Evolutionary conservation across 139 green algal genomes (phyloP).

Genomic region (Micractinium sp.): DNA sequence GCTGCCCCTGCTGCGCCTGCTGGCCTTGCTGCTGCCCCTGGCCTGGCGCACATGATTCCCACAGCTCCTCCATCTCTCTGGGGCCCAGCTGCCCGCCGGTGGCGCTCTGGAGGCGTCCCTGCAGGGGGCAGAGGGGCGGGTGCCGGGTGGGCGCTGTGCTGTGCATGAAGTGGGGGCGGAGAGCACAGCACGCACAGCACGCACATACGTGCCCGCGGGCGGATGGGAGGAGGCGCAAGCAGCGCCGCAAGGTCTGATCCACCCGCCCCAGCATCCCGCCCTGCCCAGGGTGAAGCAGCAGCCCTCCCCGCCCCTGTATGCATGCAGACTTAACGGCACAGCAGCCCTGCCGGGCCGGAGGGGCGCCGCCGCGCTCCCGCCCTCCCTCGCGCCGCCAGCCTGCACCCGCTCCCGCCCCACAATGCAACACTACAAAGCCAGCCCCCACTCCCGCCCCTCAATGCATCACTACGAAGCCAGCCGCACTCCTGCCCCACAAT

Average conservation of each 20-base stretch:
- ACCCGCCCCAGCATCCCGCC: too few species aligned
- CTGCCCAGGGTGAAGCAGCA: too few species aligned
- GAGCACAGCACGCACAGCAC: background rate
- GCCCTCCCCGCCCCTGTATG: too few species aligned
- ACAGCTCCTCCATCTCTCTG: background rate
- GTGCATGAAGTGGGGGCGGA: background rate
- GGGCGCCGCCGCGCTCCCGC: too few species aligned
- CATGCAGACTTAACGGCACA: too few species aligned
- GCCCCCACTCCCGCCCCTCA: background rate
- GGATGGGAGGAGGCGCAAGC: background rate
- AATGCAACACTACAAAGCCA: background rate
- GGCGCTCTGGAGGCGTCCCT: constrained; percentile 9
- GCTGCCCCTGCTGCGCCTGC: background rate
- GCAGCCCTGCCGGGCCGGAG: too few species aligned
- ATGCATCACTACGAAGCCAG: too few species aligned
- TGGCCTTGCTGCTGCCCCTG: background rate
- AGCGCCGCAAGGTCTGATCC: too few species aligned
- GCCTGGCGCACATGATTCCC: background rate
- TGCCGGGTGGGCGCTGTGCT: too few species aligned
- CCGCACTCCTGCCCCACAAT: background rate
- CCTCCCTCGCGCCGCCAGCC: too few species aligned
- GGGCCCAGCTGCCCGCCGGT: background rate
- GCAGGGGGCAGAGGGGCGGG: background rate
- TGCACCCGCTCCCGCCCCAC: too few species aligned
- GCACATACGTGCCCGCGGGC: background rate